Base-by-base conservation (phyloP, 306 rosid species). In the Neltuma alba region DNA sequence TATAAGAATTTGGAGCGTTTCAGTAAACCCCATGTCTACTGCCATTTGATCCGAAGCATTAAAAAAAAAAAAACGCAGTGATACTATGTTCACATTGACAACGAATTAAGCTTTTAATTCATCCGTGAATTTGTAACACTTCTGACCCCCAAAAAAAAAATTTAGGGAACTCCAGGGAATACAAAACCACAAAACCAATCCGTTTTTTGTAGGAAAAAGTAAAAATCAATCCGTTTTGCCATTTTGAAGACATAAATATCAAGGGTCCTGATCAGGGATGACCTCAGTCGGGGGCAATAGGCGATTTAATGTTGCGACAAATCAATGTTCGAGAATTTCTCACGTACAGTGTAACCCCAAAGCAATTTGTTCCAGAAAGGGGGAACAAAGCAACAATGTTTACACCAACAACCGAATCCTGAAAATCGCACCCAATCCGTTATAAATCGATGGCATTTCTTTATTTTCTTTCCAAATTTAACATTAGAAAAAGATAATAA, bases 391-490 rank as follows among this genome's bases (percentile, higher is more conserved):
- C 5, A 54, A 54, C 36, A 48, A 48, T 72, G 21, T 60, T 67
- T 67, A 44, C 52, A 41, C 62, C 77, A 40, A 79, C 72, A 81
- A 31, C 54, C 58, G 52, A 84, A 80, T 66, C 37, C 82, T 83
- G 62, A 62, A 79, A 85, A 79, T 82, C 80, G 72, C 62, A 34
- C n/a, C 40, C 79, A 27, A 34, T 75, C 64, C 75, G 42, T 72
- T 18, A 10, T 78, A 34, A 81, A 83, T 81, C 73, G 77, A 28
- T 62, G 77, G 42, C 70, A 80, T 85, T 70, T 65, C 88, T 58
- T 57, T 47, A 84, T 79, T 85, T 74, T 79, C 68, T 75, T 83
- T 77, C 80, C 7, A 81, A 79, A 54, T 77, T 82, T 74, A 42
- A 82, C 74, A 85, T 33, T 70, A 78, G 13, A 54, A 54, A 79